These are phyloP conservation scores for Penicillium decumbens DNA, from an alignment of 2,329 filamentous ascomycete species.

Conservation along the genomic window DNA sequence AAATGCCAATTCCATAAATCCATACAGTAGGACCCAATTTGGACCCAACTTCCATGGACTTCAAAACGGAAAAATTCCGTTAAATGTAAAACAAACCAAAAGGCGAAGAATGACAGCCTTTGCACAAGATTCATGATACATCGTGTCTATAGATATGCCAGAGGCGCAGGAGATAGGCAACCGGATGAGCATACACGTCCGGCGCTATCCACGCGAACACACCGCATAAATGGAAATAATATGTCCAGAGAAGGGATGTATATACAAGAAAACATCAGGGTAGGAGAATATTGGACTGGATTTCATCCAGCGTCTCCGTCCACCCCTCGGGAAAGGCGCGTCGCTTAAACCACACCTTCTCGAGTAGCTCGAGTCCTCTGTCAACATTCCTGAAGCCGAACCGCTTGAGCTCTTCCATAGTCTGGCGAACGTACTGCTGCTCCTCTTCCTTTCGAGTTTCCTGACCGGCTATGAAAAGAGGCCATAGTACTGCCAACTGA, in stretches of 20 bases:
- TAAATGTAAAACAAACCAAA: no score
- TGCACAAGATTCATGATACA: neutral
- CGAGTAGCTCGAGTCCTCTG: conserved; percentile 16
- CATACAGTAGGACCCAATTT: neutral
- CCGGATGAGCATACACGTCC: neutral
- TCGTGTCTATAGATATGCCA: conserved; percentile 1
- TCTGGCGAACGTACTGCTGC: conserved; percentile 31
- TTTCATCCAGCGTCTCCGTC: conserved; percentile 31
- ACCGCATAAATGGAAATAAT: neutral
- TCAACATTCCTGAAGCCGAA: conserved; percentile 25
- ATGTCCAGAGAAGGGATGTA: neutral
- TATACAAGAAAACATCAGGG: conserved; percentile 16
- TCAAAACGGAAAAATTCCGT: no score
- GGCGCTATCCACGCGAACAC: neutral
- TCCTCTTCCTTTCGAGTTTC: conserved; percentile 27
- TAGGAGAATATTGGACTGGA: conserved; percentile 32
- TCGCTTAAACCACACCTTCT: conserved; percentile 31
- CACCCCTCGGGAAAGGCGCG: conserved; percentile 32
- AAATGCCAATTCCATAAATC: neutral
- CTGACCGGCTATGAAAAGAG: conserved; percentile 33
- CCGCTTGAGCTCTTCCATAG: conserved; percentile 26
- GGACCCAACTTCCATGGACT: neutral
- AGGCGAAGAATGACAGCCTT: no score
- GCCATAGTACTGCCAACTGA: conserved; percentile 32
- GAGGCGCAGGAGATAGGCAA: conserved; percentile 1